A percentile compares a stretch with the other conserved stretches of the same genome.
Evolutionary conservation across 768 basidiomycete species (phyloP).

Genomic region (Tulasnella sp.): DNA sequence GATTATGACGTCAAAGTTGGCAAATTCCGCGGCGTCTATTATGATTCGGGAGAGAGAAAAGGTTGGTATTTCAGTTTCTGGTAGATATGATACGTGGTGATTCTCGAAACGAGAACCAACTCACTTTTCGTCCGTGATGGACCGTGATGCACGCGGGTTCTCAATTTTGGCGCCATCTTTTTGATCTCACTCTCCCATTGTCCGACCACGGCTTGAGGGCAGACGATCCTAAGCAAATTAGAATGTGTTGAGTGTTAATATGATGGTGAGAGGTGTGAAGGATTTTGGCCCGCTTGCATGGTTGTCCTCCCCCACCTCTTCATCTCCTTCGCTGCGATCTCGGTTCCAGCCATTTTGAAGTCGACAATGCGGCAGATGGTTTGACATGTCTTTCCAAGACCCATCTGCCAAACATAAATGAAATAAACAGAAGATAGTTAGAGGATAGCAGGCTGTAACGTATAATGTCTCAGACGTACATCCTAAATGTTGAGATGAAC

Average conservation of each 20-base stretch:
- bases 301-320: slow-evolving; percentile 57
- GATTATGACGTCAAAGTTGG: slow-evolving; percentile 58
- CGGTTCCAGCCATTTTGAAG: slow-evolving; percentile 49
- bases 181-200: slow-evolving; percentile 87
- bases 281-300: too few relatives aligned
- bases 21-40: slow-evolving; percentile 45
- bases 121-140: slow-evolving; percentile 55
- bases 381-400: slow-evolving; percentile 69
- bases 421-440: neutral
- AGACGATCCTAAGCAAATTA: slow-evolving; percentile 88
- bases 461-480: neutral
- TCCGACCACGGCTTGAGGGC: slow-evolving; percentile 74
- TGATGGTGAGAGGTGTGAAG: neutral
- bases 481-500: slow-evolving; percentile 6
- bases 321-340: slow-evolving; percentile 35
- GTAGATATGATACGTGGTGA: neutral
- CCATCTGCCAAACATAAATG: slow-evolving; percentile 21
- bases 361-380: slow-evolving; percentile 80
- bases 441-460: neutral
- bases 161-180: slow-evolving; percentile 55
- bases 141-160: slow-evolving; percentile 79
- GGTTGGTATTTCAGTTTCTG: neutral
- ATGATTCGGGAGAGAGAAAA: neutral
- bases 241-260: neutral
- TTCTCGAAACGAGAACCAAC: slow-evolving; percentile 18